Conservation (phyloP, 108 stramenopile genomes). For the Pseudonitzschia multistriata region DNA sequence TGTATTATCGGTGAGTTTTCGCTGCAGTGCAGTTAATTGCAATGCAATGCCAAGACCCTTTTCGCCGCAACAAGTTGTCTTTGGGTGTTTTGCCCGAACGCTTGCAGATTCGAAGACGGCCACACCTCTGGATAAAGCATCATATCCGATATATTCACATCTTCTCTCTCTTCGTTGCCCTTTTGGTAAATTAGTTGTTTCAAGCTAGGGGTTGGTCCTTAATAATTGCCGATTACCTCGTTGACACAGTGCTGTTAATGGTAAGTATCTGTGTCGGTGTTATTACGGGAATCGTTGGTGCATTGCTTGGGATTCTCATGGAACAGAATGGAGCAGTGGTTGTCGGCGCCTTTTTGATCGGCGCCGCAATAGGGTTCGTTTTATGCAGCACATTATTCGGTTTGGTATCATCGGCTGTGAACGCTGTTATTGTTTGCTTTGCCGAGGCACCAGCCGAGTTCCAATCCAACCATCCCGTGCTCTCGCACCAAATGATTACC, state of each 20-base stretch:
- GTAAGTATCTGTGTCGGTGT: slow-evolving; percentile 64
- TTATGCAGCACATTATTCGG: slow-evolving; percentile 57
- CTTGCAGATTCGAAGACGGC: too few relatives aligned
- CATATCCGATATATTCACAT: not conserved
- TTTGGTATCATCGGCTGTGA: slow-evolving; percentile 74
- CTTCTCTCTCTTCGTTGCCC: not conserved
- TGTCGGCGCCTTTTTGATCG: slow-evolving; percentile 33
- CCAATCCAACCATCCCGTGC: slow-evolving; percentile 76
- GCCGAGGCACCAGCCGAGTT: slow-evolving; percentile 85
- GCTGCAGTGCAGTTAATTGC: not conserved
- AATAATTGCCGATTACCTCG: slow-evolving; percentile 81
- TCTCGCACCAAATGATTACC: slow-evolving; percentile 65
- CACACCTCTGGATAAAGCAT: too few relatives aligned
- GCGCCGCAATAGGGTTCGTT: slow-evolving; percentile 57
- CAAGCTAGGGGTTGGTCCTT: slow-evolving; percentile 77
- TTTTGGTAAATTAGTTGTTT: slow-evolving; percentile 53
- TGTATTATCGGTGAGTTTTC: slow-evolving; percentile 40
- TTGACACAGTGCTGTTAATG: slow-evolving; percentile 54
- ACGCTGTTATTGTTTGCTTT: slow-evolving; percentile 86
- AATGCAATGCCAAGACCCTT: not conserved
- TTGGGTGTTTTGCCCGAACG: too few relatives aligned
- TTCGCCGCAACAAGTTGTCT: too few relatives aligned
- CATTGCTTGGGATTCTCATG: slow-evolving; percentile 18
- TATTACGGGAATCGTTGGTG: slow-evolving; percentile 47
- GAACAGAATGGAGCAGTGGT: slow-evolving; percentile 9